Evolutionary conservation across 2,329 filamentous ascomycete species (phyloP).

Genomic region (Fusarium denticulatum): DNA sequence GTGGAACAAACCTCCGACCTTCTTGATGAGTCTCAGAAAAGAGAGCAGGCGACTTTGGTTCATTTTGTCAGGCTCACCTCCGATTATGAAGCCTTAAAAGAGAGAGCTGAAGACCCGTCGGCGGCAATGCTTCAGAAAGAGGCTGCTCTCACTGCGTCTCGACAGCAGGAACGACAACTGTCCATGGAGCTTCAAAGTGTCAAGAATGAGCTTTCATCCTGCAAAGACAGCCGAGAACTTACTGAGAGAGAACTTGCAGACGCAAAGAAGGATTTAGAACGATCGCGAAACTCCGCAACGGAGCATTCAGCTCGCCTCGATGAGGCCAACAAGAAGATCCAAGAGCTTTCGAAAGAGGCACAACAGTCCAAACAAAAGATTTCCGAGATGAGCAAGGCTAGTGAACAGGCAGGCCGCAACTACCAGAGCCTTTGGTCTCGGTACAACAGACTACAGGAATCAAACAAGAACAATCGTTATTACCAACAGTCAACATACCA

Average conservation of each 20-base stretch:
- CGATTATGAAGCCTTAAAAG: not conserved
- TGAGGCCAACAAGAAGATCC: not conserved
- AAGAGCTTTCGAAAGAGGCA: not conserved
- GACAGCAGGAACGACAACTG: not conserved
- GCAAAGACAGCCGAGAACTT: not conserved
- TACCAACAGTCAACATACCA: not conserved
- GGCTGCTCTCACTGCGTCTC: not conserved
- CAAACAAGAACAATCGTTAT: not conserved
- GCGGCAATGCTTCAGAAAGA: constrained; percentile 1
- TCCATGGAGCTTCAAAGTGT: not conserved
- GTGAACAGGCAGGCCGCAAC: not conserved
- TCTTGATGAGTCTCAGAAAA: not conserved
- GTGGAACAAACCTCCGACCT: not conserved
- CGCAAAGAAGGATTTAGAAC: not conserved
- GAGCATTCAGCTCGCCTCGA: not conserved
- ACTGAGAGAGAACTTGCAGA: not conserved
- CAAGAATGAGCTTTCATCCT: not conserved
- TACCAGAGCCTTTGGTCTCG: not conserved
- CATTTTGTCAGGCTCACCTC: not conserved
- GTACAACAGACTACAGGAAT: not conserved
- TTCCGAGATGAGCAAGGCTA: not conserved
- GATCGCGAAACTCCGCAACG: not conserved
- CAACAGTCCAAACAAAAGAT: not conserved
- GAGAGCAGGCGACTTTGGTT: not conserved
- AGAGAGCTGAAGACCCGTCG: not conserved